Evolutionary conservation across 331 rosid genomes (phyloP), one percentile per base, ranked within the genome.

Genomic region (Telfairia occidentalis): DNA sequence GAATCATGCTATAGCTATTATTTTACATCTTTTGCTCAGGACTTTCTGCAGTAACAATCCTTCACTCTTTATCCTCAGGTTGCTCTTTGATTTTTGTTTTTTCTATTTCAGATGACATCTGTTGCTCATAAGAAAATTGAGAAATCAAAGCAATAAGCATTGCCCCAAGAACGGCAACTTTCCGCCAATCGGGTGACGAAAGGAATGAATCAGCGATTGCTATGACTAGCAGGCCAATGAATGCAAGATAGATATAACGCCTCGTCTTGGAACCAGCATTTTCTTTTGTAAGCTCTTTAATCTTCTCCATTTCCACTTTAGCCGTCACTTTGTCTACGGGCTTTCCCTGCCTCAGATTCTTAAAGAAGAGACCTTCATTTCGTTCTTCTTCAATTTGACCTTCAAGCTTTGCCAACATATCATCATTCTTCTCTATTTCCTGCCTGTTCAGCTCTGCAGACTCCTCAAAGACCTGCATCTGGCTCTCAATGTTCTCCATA

Each of bases 361-460:
- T 90, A 49, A 95, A 95, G 87, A 92, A 92, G 38, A 92, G 74
- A 65, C 96, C 90, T 83, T 92, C 92, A 24, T 95, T 95, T 79
- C 88, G 78, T 54, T 83, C 90, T 5, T 90, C 85, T 42, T 88
- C 90, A 60, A 95, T 95, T 76, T 86, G 87, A 75, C 75, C 92
- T 79, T 95, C 89, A 52, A 95, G 82, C 46, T 82, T 83, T 53
- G 76, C 87, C 28, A 92, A 55, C 24, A 79, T 35, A 53, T 84
- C 83, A 74, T 87, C 90, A 7, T 77, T 83, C 82, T 88, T 67
- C 78, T 81, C 82, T 67, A 90, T 90, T 83, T 87, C 96, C 48
- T 58, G 78, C 61, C 78, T 90, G 88, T 81, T 86, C 40, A 80
- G 21, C 65, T 89, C 93, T 54, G 87, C 86, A 79, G 92, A 87